A percentile compares a stretch with the other conserved stretches of the same genome.
These are phyloP conservation scores for Gonapodya sp. DNA, from an alignment of 192 early-diverging fungal species.

Conservation along the genomic window DNA sequence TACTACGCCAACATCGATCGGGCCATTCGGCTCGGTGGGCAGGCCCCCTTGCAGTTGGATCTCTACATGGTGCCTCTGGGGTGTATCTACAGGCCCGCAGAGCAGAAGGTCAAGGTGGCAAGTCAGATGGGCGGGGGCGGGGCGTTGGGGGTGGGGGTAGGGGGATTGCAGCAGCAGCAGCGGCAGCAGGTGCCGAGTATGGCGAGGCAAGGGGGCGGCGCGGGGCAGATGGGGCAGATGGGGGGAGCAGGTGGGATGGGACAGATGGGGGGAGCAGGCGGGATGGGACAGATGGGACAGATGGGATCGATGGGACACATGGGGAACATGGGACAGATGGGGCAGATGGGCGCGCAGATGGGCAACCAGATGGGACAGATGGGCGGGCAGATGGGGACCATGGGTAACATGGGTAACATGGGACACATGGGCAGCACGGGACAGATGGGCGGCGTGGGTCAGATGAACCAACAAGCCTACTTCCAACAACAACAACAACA, in stretches of 20 bases:
- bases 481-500: background rate
- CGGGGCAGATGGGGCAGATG: background rate
- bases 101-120: slow-evolving; percentile 73
- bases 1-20: slow-evolving; percentile 32
- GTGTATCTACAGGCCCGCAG: slow-evolving; percentile 72
- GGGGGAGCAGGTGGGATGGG: background rate
- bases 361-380: background rate
- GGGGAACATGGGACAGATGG: background rate
- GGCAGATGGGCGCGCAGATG: background rate
- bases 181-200: too few relatives aligned
- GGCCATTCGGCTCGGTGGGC: slow-evolving; percentile 25
- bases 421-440: too few relatives aligned
- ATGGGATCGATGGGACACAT: background rate
- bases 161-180: background rate
- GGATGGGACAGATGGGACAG: background rate
- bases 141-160: background rate
- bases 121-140: slow-evolving; percentile 37
- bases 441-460: background rate
- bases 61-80: slow-evolving; percentile 55
- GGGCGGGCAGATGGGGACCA: background rate
- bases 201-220: background rate
- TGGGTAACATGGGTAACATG: background rate
- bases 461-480: background rate
- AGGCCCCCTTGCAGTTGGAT: slow-evolving; percentile 23
- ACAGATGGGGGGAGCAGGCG: background rate